Evolutionary conservation across 495 filamentous ascomycete species (phyloP), one percentile per base, ranked within the genome.

Genomic region (Hypomontagnella submonticulosa): DNA sequence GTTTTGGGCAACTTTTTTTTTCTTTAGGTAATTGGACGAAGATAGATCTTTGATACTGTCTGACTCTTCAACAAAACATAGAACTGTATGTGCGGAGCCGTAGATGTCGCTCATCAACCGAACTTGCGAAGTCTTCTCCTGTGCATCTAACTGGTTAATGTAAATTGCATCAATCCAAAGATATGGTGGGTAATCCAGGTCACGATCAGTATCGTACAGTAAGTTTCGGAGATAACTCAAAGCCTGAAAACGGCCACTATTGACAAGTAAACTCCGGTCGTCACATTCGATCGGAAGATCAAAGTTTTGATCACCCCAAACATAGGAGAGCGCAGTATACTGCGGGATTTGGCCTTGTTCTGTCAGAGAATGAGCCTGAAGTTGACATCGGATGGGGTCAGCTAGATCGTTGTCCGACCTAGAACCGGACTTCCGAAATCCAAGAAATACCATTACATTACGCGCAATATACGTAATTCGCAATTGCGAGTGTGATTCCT

Each of bases 321-420:
- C 47, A 27, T 50, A 50, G 27, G 47, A 50, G 10, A 50, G 47
- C 47, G 47, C 47, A 16, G 27, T 50, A 10, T 50, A 50, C 4
- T 16, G 47, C 15, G 47, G 47, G 15, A 50, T 50, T 27, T 50
- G 47, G 15, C 47, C 47, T 1, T 16, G 27, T 50, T 50, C 30
- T 32, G 47, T 50, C 47, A 50, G 30, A 50, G 30, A 50, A 34
- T 50, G 47, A 50, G 34, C 32, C 47, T 19, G 47, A n/a, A 50
- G 47, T 50, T 50, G 47, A 37, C 47, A 50, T 34, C 47, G 47
- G 34, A 50, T 50, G 34, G 32, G 47, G 32, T 50, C 47, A 19
- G 47, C 30, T 13, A 27, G 47, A 50, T 50, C 47, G 13, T 50
- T 50, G n/a, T 27, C 23, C 23, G 6, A 27, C 2, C 23, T 3